Base-by-base conservation (phyloP, 2,329 filamentous ascomycete genomes). In the Cytospora mali region DNA sequence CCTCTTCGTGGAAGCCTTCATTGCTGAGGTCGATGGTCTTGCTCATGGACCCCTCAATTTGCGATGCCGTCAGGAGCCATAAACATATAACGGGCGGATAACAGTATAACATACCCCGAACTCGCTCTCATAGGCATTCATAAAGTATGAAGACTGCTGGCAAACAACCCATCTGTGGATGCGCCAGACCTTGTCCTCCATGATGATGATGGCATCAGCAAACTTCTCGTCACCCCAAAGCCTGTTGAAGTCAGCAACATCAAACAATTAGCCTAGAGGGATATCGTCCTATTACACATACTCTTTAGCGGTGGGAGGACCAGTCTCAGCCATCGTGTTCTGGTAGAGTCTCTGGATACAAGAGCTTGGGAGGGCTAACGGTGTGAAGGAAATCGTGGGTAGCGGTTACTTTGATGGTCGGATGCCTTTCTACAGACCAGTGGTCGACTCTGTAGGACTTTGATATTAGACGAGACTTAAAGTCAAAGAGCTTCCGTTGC, bases 201-300 rank as follows among this genome's bases (percentile, higher is more conserved):
- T 58, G 46, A 52, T 10, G 33, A 62, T 14, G 21, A 27, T 52
- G 10, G 60, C 60, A 49, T 62, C 60, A 27, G 60, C 27, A 14
- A 28, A 62, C 1, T 23, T 6, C 0, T 53, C 14, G 1, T 58
- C 33, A 16, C 27, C 60, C 60, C 60, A 62, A 0, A 28, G 2
- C 11, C 54, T 62, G n/a, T 23, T 25, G 25, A 4, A 0, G 16
- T 62, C n/a, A 62, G 54, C 23, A 28, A n/a, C 7, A 9, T 28
- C 18, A 6, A 51, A 6, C 2, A 21, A 2, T 23, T 6, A 11
- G 4, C 3, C 3, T 29, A 4, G 0, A 0, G 6, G 13, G 10
- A 27, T 28, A 1, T 13, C 2, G 14, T 10, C 9, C 35, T n/a
- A 9, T 11, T 46, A n/a, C 48, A 57, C 60, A 16, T 35, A 4